phyloP scores from a whole-genome alignment of 139 green algal genomes.

The Raphidocelis subcapitata region DNA sequence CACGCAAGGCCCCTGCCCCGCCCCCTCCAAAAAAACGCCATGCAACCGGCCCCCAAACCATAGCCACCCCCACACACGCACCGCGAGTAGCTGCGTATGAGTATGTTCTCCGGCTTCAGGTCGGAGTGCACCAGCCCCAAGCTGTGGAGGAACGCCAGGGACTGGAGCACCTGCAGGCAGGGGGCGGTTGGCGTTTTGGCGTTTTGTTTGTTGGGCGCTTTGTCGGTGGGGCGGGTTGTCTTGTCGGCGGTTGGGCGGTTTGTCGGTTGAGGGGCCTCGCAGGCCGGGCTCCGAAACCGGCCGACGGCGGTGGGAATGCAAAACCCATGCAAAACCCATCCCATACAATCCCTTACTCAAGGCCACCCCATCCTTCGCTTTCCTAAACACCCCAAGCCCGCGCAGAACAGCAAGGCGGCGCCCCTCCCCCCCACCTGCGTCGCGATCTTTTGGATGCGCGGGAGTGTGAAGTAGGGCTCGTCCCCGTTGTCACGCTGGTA shows the following conservation, averaged over 20 bases:
- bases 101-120: conserved; percentile 98
- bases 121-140: conserved; percentile 93
- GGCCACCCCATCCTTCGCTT: too few species aligned
- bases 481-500: conserved; percentile 85
- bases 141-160: conserved; percentile 89
- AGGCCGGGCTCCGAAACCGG: too few species aligned
- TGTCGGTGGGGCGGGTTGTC: too few species aligned
- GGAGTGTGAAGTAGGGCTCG: conserved; percentile 89
- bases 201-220: too few species aligned
- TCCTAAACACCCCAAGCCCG: too few species aligned
- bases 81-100: conserved; percentile 87
- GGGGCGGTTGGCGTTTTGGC: neutral
- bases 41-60: neutral
- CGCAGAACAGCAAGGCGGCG: neutral
- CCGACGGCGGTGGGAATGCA: neutral
- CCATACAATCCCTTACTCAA: too few species aligned
- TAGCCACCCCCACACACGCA: conserved; percentile 22
- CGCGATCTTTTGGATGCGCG: conserved; percentile 83
- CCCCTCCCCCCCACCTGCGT: conserved; percentile 54
- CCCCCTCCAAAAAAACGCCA: too few species aligned
- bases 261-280: too few species aligned
- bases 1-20: too few species aligned
- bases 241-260: too few species aligned
- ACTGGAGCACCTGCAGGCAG: conserved; percentile 53
- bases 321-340: too few species aligned